These are phyloP conservation scores for Aspergillus persii DNA, from an alignment of 2,329 filamentous ascomycete genomes.

Conservation along the genomic window DNA sequence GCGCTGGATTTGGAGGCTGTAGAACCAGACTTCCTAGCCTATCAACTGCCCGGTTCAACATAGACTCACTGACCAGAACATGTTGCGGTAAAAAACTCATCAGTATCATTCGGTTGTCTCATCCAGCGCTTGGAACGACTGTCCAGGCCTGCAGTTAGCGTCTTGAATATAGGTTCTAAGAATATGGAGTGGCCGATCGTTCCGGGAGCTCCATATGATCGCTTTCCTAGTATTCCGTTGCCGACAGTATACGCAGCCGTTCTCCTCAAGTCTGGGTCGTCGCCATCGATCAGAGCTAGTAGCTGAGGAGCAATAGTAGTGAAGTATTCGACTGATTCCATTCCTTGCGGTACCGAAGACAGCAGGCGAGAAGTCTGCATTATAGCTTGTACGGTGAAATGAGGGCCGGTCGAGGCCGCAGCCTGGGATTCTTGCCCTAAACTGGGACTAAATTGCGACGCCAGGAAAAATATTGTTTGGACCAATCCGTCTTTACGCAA, in stretches of 20 bases:
- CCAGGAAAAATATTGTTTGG: constrained; percentile 43
- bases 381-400: constrained; percentile 44
- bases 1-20: constrained; percentile 43
- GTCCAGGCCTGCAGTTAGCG: constrained; percentile 34
- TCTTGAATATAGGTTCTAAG: constrained; percentile 39
- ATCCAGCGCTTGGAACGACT: constrained; percentile 28
- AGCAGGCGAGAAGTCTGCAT: constrained; percentile 45
- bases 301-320: constrained; percentile 40
- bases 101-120: background rate
- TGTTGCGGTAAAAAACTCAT: constrained; percentile 2
- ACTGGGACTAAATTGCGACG: constrained; percentile 41
- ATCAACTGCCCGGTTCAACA: constrained; percentile 32
- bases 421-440: constrained; percentile 34
- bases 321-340: constrained; percentile 38
- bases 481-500: constrained; percentile 41
- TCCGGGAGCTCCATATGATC: constrained; percentile 38
- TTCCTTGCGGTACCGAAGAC: constrained; percentile 41
- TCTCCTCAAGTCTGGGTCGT: constrained; percentile 39
- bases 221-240: constrained; percentile 44
- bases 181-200: constrained; percentile 43
- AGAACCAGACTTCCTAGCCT: constrained; percentile 37
- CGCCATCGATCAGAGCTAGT: constrained; percentile 39
- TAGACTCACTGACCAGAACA: constrained; percentile 25
- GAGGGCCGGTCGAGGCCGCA: constrained; percentile 33
- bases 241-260: constrained; percentile 45